Percentiles rank a stretch among this genome's conserved stretches.
Evolutionary conservation across 2,329 filamentous ascomycete genomes (phyloP).

Genomic region (Colletotrichum nymphaeae): DNA sequence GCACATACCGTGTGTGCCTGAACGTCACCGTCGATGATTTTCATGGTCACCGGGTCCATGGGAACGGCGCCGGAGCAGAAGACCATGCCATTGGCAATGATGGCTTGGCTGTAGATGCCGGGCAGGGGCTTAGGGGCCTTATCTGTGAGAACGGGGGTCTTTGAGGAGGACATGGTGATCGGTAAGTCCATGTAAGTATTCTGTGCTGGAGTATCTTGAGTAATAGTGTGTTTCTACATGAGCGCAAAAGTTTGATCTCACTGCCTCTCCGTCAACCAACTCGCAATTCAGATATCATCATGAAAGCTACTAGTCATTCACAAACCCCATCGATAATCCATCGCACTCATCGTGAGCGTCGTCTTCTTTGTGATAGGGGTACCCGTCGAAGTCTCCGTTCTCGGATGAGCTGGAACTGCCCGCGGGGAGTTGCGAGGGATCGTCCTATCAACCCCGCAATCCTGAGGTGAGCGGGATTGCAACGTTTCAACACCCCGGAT

Average conservation of each 20-base stretch:
- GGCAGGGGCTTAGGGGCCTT: constrained; percentile 55
- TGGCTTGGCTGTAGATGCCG: constrained; percentile 62
- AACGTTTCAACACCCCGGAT: neutral
- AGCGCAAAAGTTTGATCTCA: neutral
- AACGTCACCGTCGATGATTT: constrained; percentile 72
- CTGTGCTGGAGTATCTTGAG: neutral
- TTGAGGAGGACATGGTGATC: constrained; percentile 38
- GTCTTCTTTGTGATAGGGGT: neutral
- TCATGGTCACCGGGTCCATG: constrained; percentile 67
- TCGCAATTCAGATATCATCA: neutral
- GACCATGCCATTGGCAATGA: constrained; percentile 75
- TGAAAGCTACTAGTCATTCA: neutral
- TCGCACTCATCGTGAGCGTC: neutral
- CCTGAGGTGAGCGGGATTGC: neutral
- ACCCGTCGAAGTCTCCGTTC: neutral
- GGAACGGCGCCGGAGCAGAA: constrained; percentile 80
- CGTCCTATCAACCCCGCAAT: constrained; percentile 11
- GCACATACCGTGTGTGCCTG: constrained; percentile 68
- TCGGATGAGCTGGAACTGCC: neutral
- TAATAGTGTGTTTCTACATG: neutral
- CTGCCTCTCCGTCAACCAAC: neutral
- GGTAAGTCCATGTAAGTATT: too few relatives aligned
- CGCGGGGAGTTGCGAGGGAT: constrained; percentile 5
- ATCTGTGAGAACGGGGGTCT: constrained; percentile 50
- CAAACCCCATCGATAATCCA: neutral